Conservation (phyloP, 768 basidiomycete species). For the Russula brevipes region DNA sequence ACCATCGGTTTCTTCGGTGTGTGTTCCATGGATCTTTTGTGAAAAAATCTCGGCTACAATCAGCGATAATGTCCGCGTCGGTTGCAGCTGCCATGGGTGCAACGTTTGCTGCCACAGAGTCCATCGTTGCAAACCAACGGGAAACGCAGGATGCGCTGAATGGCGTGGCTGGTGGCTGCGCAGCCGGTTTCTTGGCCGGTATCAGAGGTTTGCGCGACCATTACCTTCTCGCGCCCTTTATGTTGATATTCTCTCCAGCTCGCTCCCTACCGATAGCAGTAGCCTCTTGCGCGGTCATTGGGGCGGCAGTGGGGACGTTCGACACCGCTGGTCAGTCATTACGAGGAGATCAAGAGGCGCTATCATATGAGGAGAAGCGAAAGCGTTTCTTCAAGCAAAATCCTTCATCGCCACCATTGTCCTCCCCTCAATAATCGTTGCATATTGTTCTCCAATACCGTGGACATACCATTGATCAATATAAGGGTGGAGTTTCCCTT, state of each 20-base stretch:
- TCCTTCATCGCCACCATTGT: conserved; percentile 42
- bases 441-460: background rate
- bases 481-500: background rate
- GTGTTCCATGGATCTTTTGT: conserved; percentile 27
- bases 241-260: conserved; percentile 40
- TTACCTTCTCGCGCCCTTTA: background rate
- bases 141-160: conserved; percentile 76
- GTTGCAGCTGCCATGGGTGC: conserved; percentile 80
- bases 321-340: conserved; percentile 68
- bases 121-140: conserved; percentile 74
- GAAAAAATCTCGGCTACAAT: background rate
- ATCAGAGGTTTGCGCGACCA: conserved; percentile 55
- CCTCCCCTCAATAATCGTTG: conserved; percentile 26
- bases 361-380: conserved; percentile 61
- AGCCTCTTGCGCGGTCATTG: conserved; percentile 72
- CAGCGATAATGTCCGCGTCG: background rate
- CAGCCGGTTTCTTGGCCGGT: conserved; percentile 89
- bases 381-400: conserved; percentile 79
- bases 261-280: conserved; percentile 81
- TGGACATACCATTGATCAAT: background rate
- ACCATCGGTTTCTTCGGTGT: conserved; percentile 90
- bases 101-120: conserved; percentile 78
- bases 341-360: conserved; percentile 40
- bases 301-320: conserved; percentile 73
- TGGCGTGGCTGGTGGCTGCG: conserved; percentile 82